Base-by-base conservation (phyloP, 805 yeast species). In the Zygosaccharomyces lentus region DNA sequence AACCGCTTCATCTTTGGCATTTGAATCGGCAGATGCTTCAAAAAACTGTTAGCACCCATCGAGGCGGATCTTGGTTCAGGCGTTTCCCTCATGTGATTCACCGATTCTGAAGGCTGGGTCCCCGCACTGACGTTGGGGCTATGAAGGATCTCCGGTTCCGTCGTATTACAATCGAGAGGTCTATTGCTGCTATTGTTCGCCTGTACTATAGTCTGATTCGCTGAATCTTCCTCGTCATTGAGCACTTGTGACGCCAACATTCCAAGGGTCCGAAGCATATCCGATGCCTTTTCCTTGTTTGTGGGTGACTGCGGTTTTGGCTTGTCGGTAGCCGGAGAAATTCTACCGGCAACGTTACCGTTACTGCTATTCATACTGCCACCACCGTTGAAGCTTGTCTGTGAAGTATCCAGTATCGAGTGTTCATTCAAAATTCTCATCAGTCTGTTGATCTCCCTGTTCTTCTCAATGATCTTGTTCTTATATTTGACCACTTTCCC, bases 181-280 rank as follows among this genome's bases (percentile, higher is more conserved):
- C 31, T 38, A 9, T n/a, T 25, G 9, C 32, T 17, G 25, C 35
- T 38, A 10, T 32, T 32, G 16, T 44, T 44, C n/a, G 43, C 40
- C 39, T 45, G 52, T 27, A 38, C 39, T 34, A 43, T 46, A n/a
- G 47, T 49, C 36, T 45, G 52, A 29, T 50, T 52, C 21, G 47
- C 53, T 8, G 52, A 47, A 37, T 50, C 51, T 26, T 49, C 53
- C 46, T 67, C 70, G 45, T 70, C 74, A 36, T 69, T 67, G 26
- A 76, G 56, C 0, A 75, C 80, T 51, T 77, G 82, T 34, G 77
- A 70, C 2, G 83, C 83, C 44, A 78, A 62, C 47, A 75, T 59
- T 10, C 81, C 83, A 38, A 78, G 62, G 0, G 82, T 75, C 36
- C 72, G 74, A 38, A 78, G 50, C 67, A 73, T 72, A 34, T 57